These are phyloP conservation scores for Hevea brasiliensis DNA, from an alignment of 345 rosid species.

Conservation along the genomic window DNA sequence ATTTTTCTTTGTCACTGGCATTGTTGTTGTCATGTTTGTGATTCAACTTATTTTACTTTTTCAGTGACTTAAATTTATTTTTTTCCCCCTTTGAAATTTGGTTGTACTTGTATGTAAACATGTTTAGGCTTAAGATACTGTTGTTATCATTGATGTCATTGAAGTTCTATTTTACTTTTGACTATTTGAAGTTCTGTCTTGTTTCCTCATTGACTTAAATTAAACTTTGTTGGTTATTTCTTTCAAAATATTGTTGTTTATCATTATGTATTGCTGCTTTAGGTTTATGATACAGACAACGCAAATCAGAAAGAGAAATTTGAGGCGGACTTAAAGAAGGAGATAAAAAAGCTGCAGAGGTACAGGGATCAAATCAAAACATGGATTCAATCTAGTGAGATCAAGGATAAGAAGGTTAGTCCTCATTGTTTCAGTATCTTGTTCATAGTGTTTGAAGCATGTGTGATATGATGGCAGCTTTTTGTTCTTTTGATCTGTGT, in stretches of 20 bases:
- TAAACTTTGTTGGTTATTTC: neutral
- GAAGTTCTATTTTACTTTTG: neutral
- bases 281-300: constrained; percentile 97
- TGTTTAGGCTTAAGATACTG: neutral
- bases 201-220: neutral
- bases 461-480: neutral
- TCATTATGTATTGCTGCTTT: constrained; percentile 24
- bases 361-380: constrained; percentile 98
- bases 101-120: too few species aligned
- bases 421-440: constrained; percentile 1
- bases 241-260: constrained; percentile 2
- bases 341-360: constrained; percentile 96
- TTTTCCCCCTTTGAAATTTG: too few species aligned
- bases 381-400: constrained; percentile 96
- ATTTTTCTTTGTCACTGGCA: neutral
- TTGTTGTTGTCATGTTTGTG: neutral
- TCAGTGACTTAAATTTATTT: neutral
- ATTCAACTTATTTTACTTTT: neutral
- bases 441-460: neutral
- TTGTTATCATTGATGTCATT: neutral
- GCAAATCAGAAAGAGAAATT: constrained; percentile 97
- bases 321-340: constrained; percentile 98
- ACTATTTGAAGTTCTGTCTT: neutral
- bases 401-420: constrained; percentile 87
- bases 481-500: neutral